Conservation (phyloP, 2,329 filamentous ascomycete species). For the Pseudocercospora eumusae region DNA sequence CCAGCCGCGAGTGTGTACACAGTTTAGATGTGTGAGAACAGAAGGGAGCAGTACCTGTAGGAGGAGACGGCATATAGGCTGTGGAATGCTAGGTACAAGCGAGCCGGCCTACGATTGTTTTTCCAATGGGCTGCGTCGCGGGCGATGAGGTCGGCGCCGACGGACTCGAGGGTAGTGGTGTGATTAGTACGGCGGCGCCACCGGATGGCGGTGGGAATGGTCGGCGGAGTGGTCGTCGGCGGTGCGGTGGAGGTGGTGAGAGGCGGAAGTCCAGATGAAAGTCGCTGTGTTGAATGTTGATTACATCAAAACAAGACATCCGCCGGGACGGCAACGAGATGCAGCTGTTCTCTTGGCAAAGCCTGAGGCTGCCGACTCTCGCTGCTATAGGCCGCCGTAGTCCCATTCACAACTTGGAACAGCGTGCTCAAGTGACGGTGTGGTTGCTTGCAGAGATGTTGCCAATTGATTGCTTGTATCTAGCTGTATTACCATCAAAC, state of each 20-base stretch:
- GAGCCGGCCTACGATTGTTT: conserved; percentile 2
- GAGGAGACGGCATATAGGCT: conserved; percentile 11
- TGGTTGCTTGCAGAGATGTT: too few relatives aligned
- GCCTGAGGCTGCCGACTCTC: neutral
- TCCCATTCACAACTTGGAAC: too few relatives aligned
- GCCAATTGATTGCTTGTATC: too few relatives aligned
- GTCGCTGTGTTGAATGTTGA: neutral
- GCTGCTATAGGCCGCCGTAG: neutral
- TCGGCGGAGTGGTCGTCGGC: conserved; percentile 4
- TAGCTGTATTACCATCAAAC: too few relatives aligned
- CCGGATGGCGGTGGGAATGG: neutral
- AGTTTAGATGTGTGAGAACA: neutral
- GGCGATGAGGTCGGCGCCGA: conserved; percentile 3
- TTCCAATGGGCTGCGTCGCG: conserved; percentile 8
- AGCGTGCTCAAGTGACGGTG: too few relatives aligned
- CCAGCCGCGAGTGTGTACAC: neutral
- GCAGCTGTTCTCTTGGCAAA: neutral
- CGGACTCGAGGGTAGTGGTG: neutral
- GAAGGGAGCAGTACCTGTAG: conserved; percentile 10
- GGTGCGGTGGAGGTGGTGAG: neutral
- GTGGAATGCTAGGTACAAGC: conserved; percentile 13
- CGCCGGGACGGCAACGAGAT: conserved; percentile 1
- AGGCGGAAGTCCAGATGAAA: conserved; percentile 6
- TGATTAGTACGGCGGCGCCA: neutral
- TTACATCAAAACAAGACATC: neutral